These are phyloP conservation scores for Luzula sylvatica DNA, from an alignment of 176 grass and related monocot genomes.

Conservation along the genomic window DNA sequence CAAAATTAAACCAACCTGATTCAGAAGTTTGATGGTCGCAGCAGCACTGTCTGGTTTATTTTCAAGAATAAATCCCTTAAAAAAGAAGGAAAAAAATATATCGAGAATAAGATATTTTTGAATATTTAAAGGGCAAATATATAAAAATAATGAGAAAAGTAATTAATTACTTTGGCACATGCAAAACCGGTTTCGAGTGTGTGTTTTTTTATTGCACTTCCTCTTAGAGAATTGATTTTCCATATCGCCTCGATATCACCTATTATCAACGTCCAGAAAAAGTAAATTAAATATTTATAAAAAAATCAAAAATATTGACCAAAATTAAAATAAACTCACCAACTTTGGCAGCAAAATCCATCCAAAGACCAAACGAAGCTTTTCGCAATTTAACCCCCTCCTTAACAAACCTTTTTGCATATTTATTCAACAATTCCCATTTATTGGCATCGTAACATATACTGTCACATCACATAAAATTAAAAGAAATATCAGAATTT, in stretches of 20 bases:
- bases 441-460: constrained; percentile 79
- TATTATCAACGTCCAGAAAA: constrained; percentile 27
- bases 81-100: constrained; percentile 7
- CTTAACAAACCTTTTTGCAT: constrained; percentile 58
- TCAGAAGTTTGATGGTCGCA: constrained; percentile 53
- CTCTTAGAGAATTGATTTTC: constrained; percentile 76
- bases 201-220: constrained; percentile 48
- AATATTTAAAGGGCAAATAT: constrained; percentile 3
- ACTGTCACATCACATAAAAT: constrained; percentile 38
- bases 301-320: background rate
- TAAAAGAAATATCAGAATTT: background rate
- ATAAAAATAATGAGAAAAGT: constrained; percentile 1
- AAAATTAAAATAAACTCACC: constrained; percentile 37
- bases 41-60: constrained; percentile 63
- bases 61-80: constrained; percentile 81
- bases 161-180: constrained; percentile 62
- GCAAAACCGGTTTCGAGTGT: constrained; percentile 66
- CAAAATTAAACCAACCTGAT: constrained; percentile 48
- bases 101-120: background rate
- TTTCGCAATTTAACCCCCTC: constrained; percentile 67
- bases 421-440: constrained; percentile 71
- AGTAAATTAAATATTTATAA: constrained; percentile 4
- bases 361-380: constrained; percentile 82
- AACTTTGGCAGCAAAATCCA: constrained; percentile 83
- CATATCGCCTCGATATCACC: constrained; percentile 85